These are phyloP conservation scores for Podospora pseudocomata DNA, from an alignment of 495 filamentous ascomycete species.

Conservation along the genomic window DNA sequence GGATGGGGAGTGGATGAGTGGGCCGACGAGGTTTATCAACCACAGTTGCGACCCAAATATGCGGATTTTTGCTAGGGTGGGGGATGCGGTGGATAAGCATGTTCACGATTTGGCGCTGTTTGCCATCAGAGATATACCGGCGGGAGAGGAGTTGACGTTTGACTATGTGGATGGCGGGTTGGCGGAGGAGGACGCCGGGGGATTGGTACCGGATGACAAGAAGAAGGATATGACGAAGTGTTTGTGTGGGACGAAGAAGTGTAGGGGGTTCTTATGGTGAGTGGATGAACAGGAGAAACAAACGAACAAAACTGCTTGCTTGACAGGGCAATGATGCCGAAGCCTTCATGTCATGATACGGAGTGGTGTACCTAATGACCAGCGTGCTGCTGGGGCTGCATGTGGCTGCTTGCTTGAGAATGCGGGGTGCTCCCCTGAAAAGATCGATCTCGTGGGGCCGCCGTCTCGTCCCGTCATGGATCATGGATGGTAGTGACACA, in stretches of 20 bases:
- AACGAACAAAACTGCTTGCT: background rate
- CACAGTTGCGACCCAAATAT: conserved; percentile 72
- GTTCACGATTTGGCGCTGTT: conserved; percentile 90
- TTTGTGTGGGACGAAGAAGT: conserved; percentile 63
- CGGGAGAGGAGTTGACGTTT: conserved; percentile 76
- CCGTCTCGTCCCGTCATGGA: background rate
- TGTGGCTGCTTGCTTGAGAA: background rate
- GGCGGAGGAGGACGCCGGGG: conserved; percentile 47
- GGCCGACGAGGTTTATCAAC: conserved; percentile 68
- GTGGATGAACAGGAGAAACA: background rate
- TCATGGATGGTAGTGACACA: background rate
- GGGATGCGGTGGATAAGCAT: conserved; percentile 66
- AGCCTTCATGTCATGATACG: background rate
- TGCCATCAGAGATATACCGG: conserved; percentile 63
- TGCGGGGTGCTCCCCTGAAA: background rate
- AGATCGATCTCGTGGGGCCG: background rate
- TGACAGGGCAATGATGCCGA: background rate
- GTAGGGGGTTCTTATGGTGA: conserved; percentile 66
- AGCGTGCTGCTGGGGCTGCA: background rate
- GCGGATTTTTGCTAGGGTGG: conserved; percentile 76
- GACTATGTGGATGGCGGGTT: conserved; percentile 66
- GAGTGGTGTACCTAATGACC: background rate
- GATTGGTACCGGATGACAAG: conserved; percentile 36
- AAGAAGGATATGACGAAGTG: conserved; percentile 54
- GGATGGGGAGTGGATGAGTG: conserved; percentile 54